Evolutionary conservation across 495 filamentous ascomycete species (phyloP).

Genomic region (Darksidea phi): DNA sequence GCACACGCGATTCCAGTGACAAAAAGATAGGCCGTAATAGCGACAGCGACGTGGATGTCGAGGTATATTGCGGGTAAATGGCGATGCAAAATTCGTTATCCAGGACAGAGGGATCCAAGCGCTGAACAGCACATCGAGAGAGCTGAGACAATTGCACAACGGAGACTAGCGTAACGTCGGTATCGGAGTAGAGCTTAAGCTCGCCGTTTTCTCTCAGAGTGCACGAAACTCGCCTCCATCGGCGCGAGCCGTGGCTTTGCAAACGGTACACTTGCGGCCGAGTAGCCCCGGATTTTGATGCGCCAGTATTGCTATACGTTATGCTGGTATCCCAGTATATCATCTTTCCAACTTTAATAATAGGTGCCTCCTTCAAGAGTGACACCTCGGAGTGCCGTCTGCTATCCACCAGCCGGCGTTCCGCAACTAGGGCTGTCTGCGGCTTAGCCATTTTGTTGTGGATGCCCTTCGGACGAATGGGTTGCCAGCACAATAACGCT

Average conservation of each 20-base stretch:
- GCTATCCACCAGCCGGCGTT: conserved; percentile 53
- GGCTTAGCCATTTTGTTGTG: conserved; percentile 72
- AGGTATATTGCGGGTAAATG: conserved; percentile 81
- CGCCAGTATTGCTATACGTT: conserved; percentile 52
- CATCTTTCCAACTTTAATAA: conserved; percentile 97
- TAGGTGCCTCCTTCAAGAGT: conserved; percentile 71
- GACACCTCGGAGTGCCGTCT: conserved; percentile 61
- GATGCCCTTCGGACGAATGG: conserved; percentile 72
- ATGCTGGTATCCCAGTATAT: conserved; percentile 78
- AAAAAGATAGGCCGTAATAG: conserved; percentile 77
- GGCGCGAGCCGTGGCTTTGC: conserved; percentile 54
- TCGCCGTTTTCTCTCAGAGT: conserved; percentile 93
- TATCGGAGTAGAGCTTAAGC: conserved; percentile 84
- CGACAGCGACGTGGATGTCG: conserved; percentile 60
- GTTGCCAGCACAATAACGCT: conserved; percentile 91
- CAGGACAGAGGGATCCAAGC: conserved; percentile 85
- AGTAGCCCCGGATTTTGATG: conserved; percentile 34
- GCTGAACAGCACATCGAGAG: conserved; percentile 83
- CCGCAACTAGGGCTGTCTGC: conserved; percentile 51
- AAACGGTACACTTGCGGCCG: conserved; percentile 54
- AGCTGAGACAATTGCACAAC: conserved; percentile 87
- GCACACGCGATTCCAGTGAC: conserved; percentile 77
- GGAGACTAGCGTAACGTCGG: conserved; percentile 73
- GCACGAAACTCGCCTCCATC: conserved; percentile 87
- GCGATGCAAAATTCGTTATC: conserved; percentile 94